Evolutionary conservation across 192 early-diverging fungal genomes (phyloP).

Genomic region (Coemansia sp.): DNA sequence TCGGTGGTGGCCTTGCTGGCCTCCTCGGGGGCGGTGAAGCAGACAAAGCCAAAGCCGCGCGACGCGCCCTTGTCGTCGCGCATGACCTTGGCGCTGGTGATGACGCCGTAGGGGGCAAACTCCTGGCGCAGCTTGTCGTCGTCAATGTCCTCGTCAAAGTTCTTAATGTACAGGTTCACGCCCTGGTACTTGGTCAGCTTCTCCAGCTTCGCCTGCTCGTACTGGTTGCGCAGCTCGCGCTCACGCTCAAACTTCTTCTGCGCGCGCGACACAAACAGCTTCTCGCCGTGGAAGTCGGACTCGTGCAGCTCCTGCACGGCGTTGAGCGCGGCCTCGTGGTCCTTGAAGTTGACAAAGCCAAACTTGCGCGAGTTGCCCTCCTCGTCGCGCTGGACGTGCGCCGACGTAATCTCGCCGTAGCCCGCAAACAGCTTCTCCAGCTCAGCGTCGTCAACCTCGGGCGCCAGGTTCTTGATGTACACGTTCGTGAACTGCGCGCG

Average conservation of each 20-base stretch:
- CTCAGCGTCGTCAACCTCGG: slow-evolving; percentile 71
- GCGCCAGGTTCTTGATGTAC: slow-evolving; percentile 93
- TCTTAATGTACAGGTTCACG: slow-evolving; percentile 98
- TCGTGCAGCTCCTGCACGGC: slow-evolving; percentile 94
- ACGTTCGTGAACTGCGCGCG: slow-evolving; percentile 95
- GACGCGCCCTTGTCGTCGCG: slow-evolving; percentile 80
- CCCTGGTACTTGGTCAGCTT: slow-evolving; percentile 98
- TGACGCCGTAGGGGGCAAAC: slow-evolving; percentile 92
- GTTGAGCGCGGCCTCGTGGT: slow-evolving; percentile 79
- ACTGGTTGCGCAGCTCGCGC: slow-evolving; percentile 92
- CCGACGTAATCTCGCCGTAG: slow-evolving; percentile 82
- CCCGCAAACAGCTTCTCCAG: slow-evolving; percentile 70
- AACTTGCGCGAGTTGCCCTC: slow-evolving; percentile 85
- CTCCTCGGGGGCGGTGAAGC: slow-evolving; percentile 98
- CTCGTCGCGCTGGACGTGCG: slow-evolving; percentile 68
- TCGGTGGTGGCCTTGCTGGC: slow-evolving; percentile 97
- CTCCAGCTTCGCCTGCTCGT: slow-evolving; percentile 92
- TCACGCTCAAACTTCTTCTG: slow-evolving; percentile 98
- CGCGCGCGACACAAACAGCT: slow-evolving; percentile 91
- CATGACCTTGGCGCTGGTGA: slow-evolving; percentile 98
- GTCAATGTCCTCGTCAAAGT: slow-evolving; percentile 93
- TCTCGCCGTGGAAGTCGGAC: slow-evolving; percentile 83
- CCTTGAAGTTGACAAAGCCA: slow-evolving; percentile 95
- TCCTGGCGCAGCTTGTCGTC: slow-evolving; percentile 95
- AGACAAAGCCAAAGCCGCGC: slow-evolving; percentile 98